Conservation (phyloP, 1,284 basidiomycete genomes). For the Violaceomyces palustris region DNA sequence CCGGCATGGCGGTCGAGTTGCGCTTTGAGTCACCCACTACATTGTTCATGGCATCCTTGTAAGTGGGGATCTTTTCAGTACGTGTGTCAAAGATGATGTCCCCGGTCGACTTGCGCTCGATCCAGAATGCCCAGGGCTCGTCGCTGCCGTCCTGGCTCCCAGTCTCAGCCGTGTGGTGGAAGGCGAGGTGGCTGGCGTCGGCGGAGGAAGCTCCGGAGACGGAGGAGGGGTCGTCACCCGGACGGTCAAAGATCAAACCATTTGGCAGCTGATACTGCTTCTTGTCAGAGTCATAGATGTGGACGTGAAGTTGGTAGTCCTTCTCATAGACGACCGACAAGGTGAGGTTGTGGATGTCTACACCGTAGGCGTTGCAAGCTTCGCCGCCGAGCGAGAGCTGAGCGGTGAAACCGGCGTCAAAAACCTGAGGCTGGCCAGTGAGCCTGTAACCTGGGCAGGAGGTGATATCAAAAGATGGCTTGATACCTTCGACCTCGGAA, state of each 20-base stretch:
- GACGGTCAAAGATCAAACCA: conserved; percentile 63
- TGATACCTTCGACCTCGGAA: too few relatives aligned
- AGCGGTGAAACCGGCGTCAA: conserved; percentile 59
- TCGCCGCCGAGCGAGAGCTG: conserved; percentile 61
- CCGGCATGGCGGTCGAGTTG: conserved; percentile 40
- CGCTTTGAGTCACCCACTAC: conserved; percentile 12
- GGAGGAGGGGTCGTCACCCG: conserved; percentile 46
- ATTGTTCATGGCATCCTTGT: conserved; percentile 19
- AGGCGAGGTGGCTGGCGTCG: conserved; percentile 53
- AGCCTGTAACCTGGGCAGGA: conserved; percentile 29
- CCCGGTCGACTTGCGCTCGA: conserved; percentile 59
- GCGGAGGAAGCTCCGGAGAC: conserved; percentile 15
- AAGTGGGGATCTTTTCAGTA: conserved; percentile 31
- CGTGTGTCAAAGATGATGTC: conserved; percentile 71
- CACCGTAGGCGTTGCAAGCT: conserved; percentile 69
- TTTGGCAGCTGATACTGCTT: conserved; percentile 65
- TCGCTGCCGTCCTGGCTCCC: conserved; percentile 4
- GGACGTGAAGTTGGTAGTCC: conserved; percentile 61
- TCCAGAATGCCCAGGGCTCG: conserved; percentile 70
- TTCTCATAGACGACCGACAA: conserved; percentile 64
- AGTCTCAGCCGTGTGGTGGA: conserved; percentile 62
- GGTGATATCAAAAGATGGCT: conserved; percentile 19
- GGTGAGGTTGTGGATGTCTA: conserved; percentile 63
- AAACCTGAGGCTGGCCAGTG: conserved; percentile 11
- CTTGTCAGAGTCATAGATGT: conserved; percentile 62